phyloP scores from a whole-genome alignment of 2,329 filamentous ascomycete genomes.

The Fusarium sp. region DNA sequence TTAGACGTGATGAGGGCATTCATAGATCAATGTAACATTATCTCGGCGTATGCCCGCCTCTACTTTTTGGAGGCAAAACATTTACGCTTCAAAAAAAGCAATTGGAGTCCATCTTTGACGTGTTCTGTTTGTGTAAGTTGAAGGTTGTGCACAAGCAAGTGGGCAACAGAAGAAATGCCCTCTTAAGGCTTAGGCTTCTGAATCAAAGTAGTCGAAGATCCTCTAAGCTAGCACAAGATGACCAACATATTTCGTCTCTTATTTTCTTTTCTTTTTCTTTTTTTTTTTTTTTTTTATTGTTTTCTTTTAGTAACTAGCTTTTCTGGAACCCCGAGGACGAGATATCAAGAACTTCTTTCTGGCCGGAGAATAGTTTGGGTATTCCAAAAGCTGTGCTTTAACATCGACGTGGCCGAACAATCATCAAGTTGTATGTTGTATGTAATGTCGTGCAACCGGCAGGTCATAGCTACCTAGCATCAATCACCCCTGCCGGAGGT shows the following conservation, averaged over 20 bases:
- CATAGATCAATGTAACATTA: slow-evolving; percentile 48
- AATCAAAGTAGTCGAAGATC: background rate
- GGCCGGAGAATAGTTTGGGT: background rate
- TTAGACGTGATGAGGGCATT: slow-evolving; percentile 34
- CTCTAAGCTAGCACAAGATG: background rate
- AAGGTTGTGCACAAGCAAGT: background rate
- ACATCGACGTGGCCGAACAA: background rate
- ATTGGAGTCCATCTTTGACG: background rate
- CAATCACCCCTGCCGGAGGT: slow-evolving; percentile 23
- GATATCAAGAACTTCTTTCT: background rate
- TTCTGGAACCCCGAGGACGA: background rate
- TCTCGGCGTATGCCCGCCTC: slow-evolving; percentile 22
- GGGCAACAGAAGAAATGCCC: background rate
- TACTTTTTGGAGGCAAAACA: background rate
- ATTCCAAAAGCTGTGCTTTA: background rate
- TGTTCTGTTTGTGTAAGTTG: background rate
- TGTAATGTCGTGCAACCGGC: background rate
- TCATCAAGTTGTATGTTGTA: background rate
- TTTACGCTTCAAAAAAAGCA: background rate
- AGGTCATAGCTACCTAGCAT: background rate
- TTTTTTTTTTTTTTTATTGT: too few species aligned
- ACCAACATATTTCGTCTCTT: background rate
- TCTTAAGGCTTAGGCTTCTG: background rate
- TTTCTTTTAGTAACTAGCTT: background rate
- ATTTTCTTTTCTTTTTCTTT: background rate